Conservation (phyloP, 192 early-diverging fungal genomes). For the Dissophora globulifera region DNA sequence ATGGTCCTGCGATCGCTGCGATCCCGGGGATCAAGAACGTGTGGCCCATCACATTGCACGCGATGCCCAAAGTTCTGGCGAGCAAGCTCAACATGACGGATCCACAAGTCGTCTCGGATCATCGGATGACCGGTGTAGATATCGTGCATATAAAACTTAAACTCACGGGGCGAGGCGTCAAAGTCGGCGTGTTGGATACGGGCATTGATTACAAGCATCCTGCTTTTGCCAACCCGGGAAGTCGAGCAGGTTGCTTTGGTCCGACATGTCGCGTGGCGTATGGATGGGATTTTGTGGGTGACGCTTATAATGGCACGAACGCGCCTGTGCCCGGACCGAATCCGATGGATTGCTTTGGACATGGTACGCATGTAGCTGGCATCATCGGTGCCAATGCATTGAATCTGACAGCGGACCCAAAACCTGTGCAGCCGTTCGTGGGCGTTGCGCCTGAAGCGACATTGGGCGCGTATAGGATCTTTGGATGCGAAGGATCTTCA, state of each 20-base stretch:
- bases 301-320: constrained; percentile 23
- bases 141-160: constrained; percentile 36
- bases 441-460: constrained; percentile 88
- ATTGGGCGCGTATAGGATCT: constrained; percentile 83
- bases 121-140: constrained; percentile 59
- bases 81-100: constrained; percentile 1
- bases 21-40: constrained; percentile 48
- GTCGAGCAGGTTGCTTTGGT: constrained; percentile 63
- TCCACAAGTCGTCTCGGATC: constrained; percentile 24
- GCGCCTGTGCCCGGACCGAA: constrained; percentile 57
- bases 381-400: constrained; percentile 77
- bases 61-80: constrained; percentile 1
- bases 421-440: constrained; percentile 52
- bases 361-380: constrained; percentile 74
- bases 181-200: constrained; percentile 68
- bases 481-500: constrained; percentile 76
- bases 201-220: constrained; percentile 70
- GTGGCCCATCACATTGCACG: constrained; percentile 57
- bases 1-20: constrained; percentile 28
- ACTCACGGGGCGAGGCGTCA: constrained; percentile 53
- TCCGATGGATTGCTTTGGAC: constrained; percentile 71
- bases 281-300: constrained; percentile 74
- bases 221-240: constrained; percentile 60
- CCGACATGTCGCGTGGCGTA: constrained; percentile 64
- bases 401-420: constrained; percentile 29